Evolutionary conservation across 768 basidiomycete genomes (phyloP), one percentile per base, ranked within the genome.

Genomic region (Cyclocybe cylindracea): DNA sequence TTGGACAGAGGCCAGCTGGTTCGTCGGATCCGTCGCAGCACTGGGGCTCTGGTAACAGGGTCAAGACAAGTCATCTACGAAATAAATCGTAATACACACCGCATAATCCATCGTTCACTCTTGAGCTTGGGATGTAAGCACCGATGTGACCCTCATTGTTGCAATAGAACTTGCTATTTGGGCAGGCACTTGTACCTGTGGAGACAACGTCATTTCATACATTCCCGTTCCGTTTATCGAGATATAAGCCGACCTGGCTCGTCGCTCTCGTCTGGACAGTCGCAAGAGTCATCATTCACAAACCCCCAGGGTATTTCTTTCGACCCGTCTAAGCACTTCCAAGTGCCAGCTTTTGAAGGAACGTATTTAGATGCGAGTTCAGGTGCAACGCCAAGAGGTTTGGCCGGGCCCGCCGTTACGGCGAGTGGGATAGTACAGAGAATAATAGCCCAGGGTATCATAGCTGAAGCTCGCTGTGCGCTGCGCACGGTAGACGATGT

Each of bases 11-110:
- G 13, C 93, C 93, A 8, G 81, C 69, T 19, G 75, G 79, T 71
- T 99, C 97, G 69, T 99, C 96, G 0, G 94, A 93, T 10, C 96
- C 96, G 60, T 99, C 96, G 63, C 96, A 99, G 61, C 96, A 99
- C 64, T 92, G 83, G 1, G 81, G 78, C 66, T 99, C 96, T 97
- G 58, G 5, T 14, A 3, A 11, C 4, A 16, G 42, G 73, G 38
- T 69, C 59, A 44, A 29, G 34, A 9, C 19, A 32, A 16, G 32
- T 1, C 14, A 16, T 8, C 10, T 29, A 38, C 10, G 38, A 5
- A 14, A 1, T 10, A 13, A n/a, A 5, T 31, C 10, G 3, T 33
- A 36, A 24, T 9, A 73, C 88, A 14, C 64, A 93, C 94, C 94
- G 67, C 96, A 99, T 19, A 98, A 77, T 1, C 96, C 95, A 66